Evolutionary conservation across 1,284 basidiomycete genomes (phyloP).

Genomic region (Naganishia sp.): DNA sequence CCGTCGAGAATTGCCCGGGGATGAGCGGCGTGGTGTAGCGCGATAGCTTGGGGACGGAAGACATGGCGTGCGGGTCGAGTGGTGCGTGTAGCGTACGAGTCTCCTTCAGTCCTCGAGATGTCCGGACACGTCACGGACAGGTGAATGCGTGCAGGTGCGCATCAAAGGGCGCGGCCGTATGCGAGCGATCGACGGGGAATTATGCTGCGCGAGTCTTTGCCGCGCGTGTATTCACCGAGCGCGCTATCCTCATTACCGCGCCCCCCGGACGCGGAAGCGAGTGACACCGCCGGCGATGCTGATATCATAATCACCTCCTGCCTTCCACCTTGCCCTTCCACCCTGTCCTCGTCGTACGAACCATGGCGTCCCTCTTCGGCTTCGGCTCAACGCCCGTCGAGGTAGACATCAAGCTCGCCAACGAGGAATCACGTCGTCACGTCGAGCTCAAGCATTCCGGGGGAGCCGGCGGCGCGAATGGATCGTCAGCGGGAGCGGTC

Average conservation of each 20-base stretch:
- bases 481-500: constrained; percentile 49
- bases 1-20: constrained; percentile 60
- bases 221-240: background rate
- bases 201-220: no score
- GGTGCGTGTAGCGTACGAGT: no score
- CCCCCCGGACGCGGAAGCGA: background rate
- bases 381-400: constrained; percentile 83
- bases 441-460: constrained; percentile 58
- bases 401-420: constrained; percentile 82
- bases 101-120: background rate
- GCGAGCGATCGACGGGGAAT: no score
- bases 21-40: constrained; percentile 24
- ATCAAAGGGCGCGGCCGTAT: no score
- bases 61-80: background rate
- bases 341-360: background rate
- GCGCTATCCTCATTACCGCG: no score
- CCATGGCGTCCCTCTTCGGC: constrained; percentile 81
- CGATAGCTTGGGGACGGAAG: constrained; percentile 2
- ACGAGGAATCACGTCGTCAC: constrained; percentile 80
- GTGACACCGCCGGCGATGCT: constrained; percentile 1
- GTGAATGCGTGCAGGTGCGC: background rate
- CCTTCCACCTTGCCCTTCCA: background rate
- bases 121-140: background rate
- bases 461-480: background rate
- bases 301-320: constrained; percentile 4